Evolutionary conservation across 2,329 filamentous ascomycete genomes (phyloP).

Genomic region (Fusarium paranaense): DNA sequence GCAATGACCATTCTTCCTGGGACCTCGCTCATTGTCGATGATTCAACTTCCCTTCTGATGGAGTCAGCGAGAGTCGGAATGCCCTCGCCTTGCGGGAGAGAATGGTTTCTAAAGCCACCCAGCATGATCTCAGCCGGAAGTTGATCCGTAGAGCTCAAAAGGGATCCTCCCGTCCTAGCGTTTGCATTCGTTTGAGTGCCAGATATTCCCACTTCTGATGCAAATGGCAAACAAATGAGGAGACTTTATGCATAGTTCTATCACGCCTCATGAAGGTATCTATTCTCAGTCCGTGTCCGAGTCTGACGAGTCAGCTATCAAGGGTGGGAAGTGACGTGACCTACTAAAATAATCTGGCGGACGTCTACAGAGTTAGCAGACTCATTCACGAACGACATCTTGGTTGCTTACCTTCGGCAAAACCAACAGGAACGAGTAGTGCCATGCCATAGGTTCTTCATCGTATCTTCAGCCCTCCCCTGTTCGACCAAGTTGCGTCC

Average conservation of each 20-base stretch:
- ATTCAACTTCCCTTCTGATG: background rate
- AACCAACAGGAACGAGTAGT: background rate
- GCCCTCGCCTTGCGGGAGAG: background rate
- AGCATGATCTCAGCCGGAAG: background rate
- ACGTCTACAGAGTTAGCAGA: background rate
- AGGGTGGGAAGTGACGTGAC: background rate
- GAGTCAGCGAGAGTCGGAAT: too few relatives aligned
- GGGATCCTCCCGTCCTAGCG: fast-evolving
- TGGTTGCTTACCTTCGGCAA: background rate
- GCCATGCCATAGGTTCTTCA: background rate
- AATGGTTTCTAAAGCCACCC: background rate
- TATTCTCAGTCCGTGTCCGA: background rate
- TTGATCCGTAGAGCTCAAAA: background rate
- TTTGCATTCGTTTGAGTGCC: background rate
- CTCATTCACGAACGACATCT: background rate
- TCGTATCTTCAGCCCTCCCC: background rate
- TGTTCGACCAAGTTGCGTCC: background rate
- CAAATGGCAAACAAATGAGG: background rate
- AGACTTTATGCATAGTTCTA: background rate
- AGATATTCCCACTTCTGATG: background rate
- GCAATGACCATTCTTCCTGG: background rate
- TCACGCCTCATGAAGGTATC: background rate
- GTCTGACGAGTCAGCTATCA: background rate
- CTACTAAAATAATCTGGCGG: background rate
- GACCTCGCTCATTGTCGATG: background rate